Evolutionary conservation across 305 asterid species (phyloP), one percentile per base, ranked within the genome.

Genomic region (Rubia balearica): DNA sequence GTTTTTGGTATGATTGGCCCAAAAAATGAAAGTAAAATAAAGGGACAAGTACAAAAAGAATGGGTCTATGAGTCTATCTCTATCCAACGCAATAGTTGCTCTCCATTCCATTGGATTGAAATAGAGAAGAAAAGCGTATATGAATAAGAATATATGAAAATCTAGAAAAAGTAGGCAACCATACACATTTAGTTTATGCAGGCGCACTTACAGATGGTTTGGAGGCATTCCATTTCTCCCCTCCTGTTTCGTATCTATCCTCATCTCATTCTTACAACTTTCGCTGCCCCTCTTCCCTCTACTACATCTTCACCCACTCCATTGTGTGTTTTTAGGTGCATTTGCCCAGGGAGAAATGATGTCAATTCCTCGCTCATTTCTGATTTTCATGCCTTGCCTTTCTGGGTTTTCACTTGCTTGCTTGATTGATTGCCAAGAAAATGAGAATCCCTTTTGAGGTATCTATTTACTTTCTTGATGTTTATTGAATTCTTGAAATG

Each of bases 151-250:
- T 33, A 4, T 33, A 33, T 33, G 38, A 33, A 59, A 59, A 45
- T 21, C 22, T 55, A 8, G 61, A 59, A 59, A 59, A 59, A 59
- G 61, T 51, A 51, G 61, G 61, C 61, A 59, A 59, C 22, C 13
- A 59, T 21, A 24, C 64, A 9, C n/a, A 59, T 59, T 24, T 21
- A 30, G 38, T 33, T 59, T 61, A 11, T 61, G 65, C 27, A 74
- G 46, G 77, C 69, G 77, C 65, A 62, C 77, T 13, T 27, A 46
- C 55, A 61, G 46, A 70, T 75, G 78, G 74, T 41, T 19, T 63
- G 62, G 67, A n/a, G 67, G 73, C 49, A 62, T 70, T 72, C 78
- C 78, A 75, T 75, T 71, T 55, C 68, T 33, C 42, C 64, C 71
- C 71, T 24, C 30, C 61, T 61, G 24, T 69, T 75, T 53, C 77